These are phyloP conservation scores for Podaxis sp. DNA, from an alignment of 768 basidiomycete species.

Conservation along the genomic window DNA sequence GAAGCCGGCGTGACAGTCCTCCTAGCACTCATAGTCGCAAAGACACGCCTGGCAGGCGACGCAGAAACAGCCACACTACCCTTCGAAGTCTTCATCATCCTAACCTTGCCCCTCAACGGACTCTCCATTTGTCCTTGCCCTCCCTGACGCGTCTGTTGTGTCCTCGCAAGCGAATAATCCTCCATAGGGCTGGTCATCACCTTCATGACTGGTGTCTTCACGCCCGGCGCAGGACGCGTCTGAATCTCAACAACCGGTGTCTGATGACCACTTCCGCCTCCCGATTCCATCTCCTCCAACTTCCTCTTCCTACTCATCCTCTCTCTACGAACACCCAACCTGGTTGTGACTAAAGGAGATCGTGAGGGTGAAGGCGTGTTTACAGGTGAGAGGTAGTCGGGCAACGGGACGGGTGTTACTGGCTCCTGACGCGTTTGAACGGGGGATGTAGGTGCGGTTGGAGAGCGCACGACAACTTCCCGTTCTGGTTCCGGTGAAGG, in stretches of 20 bases:
- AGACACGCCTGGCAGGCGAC: background rate
- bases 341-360: background rate
- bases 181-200: no score
- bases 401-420: background rate
- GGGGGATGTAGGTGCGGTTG: background rate
- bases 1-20: background rate
- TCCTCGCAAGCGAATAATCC: no score
- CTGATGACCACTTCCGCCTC: background rate
- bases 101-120: background rate
- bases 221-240: background rate
- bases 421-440: background rate
- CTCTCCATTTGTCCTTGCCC: background rate
- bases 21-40: background rate
- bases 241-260: background rate
- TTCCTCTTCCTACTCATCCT: slow-evolving; percentile 10
- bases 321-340: background rate
- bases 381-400: slow-evolving; percentile 10
- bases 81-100: background rate
- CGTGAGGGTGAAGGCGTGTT: slow-evolving; percentile 6
- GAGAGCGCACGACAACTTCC: background rate
- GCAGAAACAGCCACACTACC: background rate
- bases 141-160: no score
- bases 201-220: background rate
- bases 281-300: background rate
- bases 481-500: background rate